Percentiles rank a stretch among this genome's conserved stretches.
phyloP scores from a whole-genome alignment of 108 stramenopile species.

The Pseudonitzschia delicatissima region DNA sequence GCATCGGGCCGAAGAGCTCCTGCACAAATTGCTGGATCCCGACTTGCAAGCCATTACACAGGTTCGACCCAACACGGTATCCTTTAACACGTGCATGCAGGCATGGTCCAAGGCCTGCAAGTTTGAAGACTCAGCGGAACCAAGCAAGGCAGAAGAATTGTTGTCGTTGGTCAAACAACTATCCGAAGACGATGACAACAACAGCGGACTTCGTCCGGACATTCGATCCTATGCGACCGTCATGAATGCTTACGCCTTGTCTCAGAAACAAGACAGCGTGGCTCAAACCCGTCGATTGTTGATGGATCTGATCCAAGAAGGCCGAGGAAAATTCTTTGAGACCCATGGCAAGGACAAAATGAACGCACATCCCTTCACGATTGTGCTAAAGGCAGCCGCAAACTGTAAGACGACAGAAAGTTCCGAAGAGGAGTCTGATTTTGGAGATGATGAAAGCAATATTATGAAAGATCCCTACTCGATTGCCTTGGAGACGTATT shows the following conservation, averaged over 20 bases:
- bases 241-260: conserved; percentile 46
- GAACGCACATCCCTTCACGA: conserved; percentile 35
- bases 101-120: conserved; percentile 34
- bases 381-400: conserved; percentile 41
- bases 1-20: conserved; percentile 33
- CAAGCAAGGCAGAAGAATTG: conserved; percentile 36
- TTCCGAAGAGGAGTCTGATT: background rate
- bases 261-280: conserved; percentile 20
- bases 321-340: conserved; percentile 8
- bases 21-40: conserved; percentile 35
- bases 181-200: conserved; percentile 1
- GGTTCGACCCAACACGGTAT: conserved; percentile 23
- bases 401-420: background rate
- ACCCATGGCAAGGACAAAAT: conserved; percentile 15
- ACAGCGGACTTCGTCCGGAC: conserved; percentile 14
- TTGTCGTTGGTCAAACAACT: conserved; percentile 21
- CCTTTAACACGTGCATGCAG: conserved; percentile 48
- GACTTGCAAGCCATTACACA: background rate
- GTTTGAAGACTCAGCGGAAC: conserved; percentile 16
- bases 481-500: conserved; percentile 42
- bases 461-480: conserved; percentile 25
- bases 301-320: conserved; percentile 14
- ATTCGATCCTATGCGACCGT: conserved; percentile 40
- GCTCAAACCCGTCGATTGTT: conserved; percentile 29
- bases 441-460: background rate